Evolutionary conservation across 1,284 basidiomycete species (phyloP).

Genomic region (Trametes sp.): DNA sequence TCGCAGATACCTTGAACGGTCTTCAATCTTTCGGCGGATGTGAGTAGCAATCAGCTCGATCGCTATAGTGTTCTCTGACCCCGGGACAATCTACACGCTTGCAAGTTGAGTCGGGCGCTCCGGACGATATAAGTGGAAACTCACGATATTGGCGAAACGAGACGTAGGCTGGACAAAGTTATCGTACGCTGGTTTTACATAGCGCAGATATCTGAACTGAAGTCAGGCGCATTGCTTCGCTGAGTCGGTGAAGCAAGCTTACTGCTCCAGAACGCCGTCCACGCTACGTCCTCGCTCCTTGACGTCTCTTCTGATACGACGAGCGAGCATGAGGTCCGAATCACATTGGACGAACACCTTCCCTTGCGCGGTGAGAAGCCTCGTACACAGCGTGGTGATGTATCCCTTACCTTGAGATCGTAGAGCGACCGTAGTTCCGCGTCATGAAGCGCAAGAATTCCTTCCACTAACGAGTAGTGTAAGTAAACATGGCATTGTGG

Average conservation of each 20-base stretch:
- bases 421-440: slow-evolving; percentile 81
- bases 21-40: slow-evolving; percentile 84
- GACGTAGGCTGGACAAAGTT: slow-evolving; percentile 94
- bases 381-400: too few relatives aligned
- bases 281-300: slow-evolving; percentile 89
- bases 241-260: slow-evolving; percentile 33
- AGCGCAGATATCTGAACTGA: slow-evolving; percentile 78
- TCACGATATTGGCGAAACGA: slow-evolving; percentile 87
- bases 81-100: slow-evolving; percentile 84
- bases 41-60: slow-evolving; percentile 95
- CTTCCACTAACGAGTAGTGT: slow-evolving; percentile 68
- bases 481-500: neutral
- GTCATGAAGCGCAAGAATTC: slow-evolving; percentile 92
- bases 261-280: slow-evolving; percentile 91
- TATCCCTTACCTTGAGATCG: slow-evolving; percentile 81
- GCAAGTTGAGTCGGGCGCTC: neutral
- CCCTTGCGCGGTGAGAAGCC: neutral
- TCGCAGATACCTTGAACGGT: slow-evolving; percentile 80
- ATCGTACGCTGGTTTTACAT: slow-evolving; percentile 94
- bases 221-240: neutral
- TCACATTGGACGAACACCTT: slow-evolving; percentile 90
- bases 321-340: slow-evolving; percentile 95
- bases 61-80: slow-evolving; percentile 86
- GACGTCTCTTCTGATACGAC: slow-evolving; percentile 89
- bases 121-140: slow-evolving; percentile 32